Conservation (phyloP, 176 grass and related monocot genomes). For the Eragrostis curvula region DNA sequence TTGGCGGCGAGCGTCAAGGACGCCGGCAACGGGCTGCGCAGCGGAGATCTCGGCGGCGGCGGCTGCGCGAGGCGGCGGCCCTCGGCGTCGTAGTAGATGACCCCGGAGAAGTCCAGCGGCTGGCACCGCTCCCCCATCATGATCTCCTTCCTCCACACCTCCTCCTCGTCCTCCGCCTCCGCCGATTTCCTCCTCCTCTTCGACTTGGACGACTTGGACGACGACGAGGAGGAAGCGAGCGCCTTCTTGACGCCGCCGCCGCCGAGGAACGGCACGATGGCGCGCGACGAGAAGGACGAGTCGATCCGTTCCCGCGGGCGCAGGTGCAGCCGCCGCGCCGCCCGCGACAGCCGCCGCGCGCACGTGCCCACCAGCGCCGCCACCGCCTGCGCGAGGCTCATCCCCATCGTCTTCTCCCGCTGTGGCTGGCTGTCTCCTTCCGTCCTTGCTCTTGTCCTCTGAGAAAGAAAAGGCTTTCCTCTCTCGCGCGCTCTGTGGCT, state of each 20-base stretch:
- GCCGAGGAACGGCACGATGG: slow-evolving; percentile 55
- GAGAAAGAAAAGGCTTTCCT: neutral
- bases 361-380: slow-evolving; percentile 57
- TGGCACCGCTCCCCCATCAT: slow-evolving; percentile 87
- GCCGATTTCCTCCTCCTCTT: neutral
- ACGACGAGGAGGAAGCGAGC: slow-evolving; percentile 26
- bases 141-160: slow-evolving; percentile 76
- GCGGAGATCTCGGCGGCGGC: slow-evolving; percentile 68
- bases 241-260: slow-evolving; percentile 31
- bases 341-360: slow-evolving; percentile 54
- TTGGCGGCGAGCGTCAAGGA: slow-evolving; percentile 41
- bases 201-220: slow-evolving; percentile 2
- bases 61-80: slow-evolving; percentile 56
- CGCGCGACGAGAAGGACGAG: slow-evolving; percentile 39
- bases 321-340: slow-evolving; percentile 49
- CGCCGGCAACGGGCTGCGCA: slow-evolving; percentile 72
- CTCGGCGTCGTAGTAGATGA: slow-evolving; percentile 87
- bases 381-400: slow-evolving; percentile 60
- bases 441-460: neutral
- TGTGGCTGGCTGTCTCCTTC: too few relatives aligned
- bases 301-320: slow-evolving; percentile 18
- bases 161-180: slow-evolving; percentile 33
- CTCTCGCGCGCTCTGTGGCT: neutral
- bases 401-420: slow-evolving; percentile 34
- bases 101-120: slow-evolving; percentile 84